Evolutionary conservation across 2,329 filamentous ascomycete species (phyloP).

Genomic region (Aphanoascus verrucosus): DNA sequence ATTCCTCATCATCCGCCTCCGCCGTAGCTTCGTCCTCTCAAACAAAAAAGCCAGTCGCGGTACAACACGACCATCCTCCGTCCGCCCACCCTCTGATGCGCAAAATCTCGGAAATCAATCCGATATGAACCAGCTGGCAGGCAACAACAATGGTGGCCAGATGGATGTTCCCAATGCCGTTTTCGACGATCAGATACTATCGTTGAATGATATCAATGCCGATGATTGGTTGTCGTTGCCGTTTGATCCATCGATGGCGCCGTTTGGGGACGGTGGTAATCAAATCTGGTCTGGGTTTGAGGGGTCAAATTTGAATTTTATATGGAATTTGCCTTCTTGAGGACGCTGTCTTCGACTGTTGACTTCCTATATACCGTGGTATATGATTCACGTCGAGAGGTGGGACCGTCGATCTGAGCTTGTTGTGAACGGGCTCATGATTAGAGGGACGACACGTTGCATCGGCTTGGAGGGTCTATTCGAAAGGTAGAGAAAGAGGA

Average conservation of each 20-base stretch:
- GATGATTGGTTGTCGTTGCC: conserved; percentile 37
- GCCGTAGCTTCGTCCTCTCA: conserved; percentile 28
- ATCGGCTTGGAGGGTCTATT: no score
- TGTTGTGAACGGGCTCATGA: no score
- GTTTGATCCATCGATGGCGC: conserved; percentile 37
- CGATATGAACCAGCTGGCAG: background rate
- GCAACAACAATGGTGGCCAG: background rate
- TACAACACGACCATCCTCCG: conserved; percentile 23
- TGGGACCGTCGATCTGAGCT: no score
- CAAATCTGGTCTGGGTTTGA: conserved; percentile 32
- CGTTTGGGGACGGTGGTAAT: conserved; percentile 31
- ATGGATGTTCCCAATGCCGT: conserved; percentile 11
- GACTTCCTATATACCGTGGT: background rate
- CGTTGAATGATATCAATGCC: conserved; percentile 15
- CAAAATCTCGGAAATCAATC: conserved; percentile 14
- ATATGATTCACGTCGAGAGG: background rate
- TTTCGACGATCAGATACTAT: conserved; percentile 13
- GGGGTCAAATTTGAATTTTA: conserved; percentile 33
- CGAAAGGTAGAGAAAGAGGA: no score
- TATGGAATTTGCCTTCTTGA: conserved; percentile 35
- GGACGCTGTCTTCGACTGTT: background rate
- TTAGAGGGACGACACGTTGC: no score
- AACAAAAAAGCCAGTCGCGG: conserved; percentile 23
- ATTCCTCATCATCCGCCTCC: conserved; percentile 34
- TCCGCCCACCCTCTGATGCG: conserved; percentile 21